These are phyloP conservation scores for Pelargonium myrrhifolium DNA, from an alignment of 441 rosid genomes.

Conservation along the genomic window DNA sequence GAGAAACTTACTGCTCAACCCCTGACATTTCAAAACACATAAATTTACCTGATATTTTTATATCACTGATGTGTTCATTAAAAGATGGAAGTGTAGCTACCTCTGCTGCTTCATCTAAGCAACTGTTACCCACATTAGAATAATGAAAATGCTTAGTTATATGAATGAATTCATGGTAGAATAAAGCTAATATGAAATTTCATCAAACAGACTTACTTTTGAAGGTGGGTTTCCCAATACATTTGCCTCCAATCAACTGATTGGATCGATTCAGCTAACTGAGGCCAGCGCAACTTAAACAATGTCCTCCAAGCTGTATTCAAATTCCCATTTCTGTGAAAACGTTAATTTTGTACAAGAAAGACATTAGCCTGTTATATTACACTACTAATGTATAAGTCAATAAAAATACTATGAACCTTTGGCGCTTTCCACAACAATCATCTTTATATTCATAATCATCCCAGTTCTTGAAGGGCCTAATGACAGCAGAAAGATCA, in stretches of 20 bases:
- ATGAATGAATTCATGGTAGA: background rate
- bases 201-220: constrained; percentile 36
- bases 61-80: constrained; percentile 42
- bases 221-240: constrained; percentile 81
- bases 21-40: constrained; percentile 13
- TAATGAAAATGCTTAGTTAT: constrained; percentile 1
- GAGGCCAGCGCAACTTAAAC: constrained; percentile 64
- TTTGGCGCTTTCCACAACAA: constrained; percentile 37
- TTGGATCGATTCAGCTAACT: constrained; percentile 20
- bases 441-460: constrained; percentile 33
- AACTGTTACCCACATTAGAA: constrained; percentile 44
- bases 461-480: constrained; percentile 46
- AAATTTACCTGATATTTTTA: constrained; percentile 48
- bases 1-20: background rate
- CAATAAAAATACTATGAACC: constrained; percentile 29
- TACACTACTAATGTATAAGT: background rate
- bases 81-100: constrained; percentile 59
- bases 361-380: background rate
- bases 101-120: constrained; percentile 81
- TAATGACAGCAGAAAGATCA: constrained; percentile 25
- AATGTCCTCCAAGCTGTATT: constrained; percentile 50
- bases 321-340: constrained; percentile 42
- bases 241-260: constrained; percentile 57
- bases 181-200: constrained; percentile 1
- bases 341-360: background rate